Conservation (phyloP, 805 yeast genomes). For the Monosporozyma unispora region DNA sequence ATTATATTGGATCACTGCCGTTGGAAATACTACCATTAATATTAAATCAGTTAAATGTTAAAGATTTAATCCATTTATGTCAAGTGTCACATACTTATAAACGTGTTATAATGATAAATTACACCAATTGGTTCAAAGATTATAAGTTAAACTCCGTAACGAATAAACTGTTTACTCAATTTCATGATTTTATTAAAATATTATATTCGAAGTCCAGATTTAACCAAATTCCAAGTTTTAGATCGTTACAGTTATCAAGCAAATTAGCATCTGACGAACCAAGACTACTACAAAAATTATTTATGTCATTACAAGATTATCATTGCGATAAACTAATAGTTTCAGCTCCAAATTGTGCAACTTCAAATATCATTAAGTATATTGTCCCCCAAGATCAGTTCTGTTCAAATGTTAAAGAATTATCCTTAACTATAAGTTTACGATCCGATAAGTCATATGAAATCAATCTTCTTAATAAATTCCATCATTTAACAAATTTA, state of each 20-base stretch:
- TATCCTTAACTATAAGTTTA: slow-evolving; percentile 15
- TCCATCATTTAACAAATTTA: slow-evolving; percentile 13
- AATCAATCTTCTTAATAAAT: slow-evolving; percentile 10
- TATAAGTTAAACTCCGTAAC: slow-evolving; percentile 13
- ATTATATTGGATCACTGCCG: slow-evolving; percentile 19
- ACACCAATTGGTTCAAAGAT: slow-evolving; percentile 15
- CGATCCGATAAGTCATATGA: slow-evolving; percentile 18
- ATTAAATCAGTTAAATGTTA: slow-evolving; percentile 12
- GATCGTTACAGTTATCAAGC: slow-evolving; percentile 15
- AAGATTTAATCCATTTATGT: slow-evolving; percentile 14
- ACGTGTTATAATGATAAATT: slow-evolving; percentile 8
- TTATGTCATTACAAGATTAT: slow-evolving; percentile 9
- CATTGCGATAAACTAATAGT: slow-evolving; percentile 11
- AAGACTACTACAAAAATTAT: slow-evolving; percentile 11
- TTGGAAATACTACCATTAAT: slow-evolving; percentile 19
- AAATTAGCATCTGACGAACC: slow-evolving; percentile 18
- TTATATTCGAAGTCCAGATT: not conserved
- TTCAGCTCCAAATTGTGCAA: slow-evolving; percentile 15
- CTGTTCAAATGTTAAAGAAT: slow-evolving; percentile 7
- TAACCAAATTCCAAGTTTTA: slow-evolving; percentile 2
- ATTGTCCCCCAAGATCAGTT: slow-evolving; percentile 7
- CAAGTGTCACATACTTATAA: slow-evolving; percentile 20
- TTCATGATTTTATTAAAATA: slow-evolving; percentile 12
- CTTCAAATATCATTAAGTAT: slow-evolving; percentile 11
- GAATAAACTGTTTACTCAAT: slow-evolving; percentile 11